Conservation (phyloP, 192 early-diverging fungal genomes). For the Backusella tuberculispora region DNA sequence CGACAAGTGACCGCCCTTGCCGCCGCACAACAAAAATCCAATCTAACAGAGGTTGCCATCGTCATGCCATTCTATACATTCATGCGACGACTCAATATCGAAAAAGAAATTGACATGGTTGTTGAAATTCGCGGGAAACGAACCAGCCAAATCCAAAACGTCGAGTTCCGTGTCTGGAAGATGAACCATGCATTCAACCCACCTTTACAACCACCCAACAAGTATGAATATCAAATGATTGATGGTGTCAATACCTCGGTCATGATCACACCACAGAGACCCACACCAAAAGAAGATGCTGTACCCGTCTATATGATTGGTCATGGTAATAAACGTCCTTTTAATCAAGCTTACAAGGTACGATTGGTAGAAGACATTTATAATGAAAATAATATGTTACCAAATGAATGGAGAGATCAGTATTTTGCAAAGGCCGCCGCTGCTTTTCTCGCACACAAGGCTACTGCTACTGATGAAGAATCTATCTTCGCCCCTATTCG, state of each 20-base stretch:
- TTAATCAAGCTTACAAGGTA: slow-evolving; percentile 50
- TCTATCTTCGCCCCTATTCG: slow-evolving; percentile 49
- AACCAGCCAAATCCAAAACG: slow-evolving; percentile 21
- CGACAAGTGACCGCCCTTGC: slow-evolving; percentile 56
- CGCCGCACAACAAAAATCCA: slow-evolving; percentile 46
- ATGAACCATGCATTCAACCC: slow-evolving; percentile 34
- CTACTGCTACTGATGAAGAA: slow-evolving; percentile 46
- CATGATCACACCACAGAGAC: not conserved
- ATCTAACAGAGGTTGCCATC: slow-evolving; percentile 47
- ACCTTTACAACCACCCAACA: slow-evolving; percentile 9
- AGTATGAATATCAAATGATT: slow-evolving; percentile 22
- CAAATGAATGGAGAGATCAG: slow-evolving; percentile 60
- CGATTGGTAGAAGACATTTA: slow-evolving; percentile 48
- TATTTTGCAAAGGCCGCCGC: slow-evolving; percentile 62
- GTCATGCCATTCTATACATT: slow-evolving; percentile 60
- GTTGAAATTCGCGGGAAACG: slow-evolving; percentile 49
- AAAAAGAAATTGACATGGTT: slow-evolving; percentile 31
- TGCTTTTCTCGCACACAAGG: slow-evolving; percentile 51
- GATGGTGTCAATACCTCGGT: slow-evolving; percentile 11
- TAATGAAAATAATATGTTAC: slow-evolving; percentile 44
- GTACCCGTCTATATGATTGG: slow-evolving; percentile 59
- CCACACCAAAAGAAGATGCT: not conserved
- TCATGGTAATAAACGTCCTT: slow-evolving; percentile 49
- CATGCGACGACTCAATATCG: slow-evolving; percentile 41
- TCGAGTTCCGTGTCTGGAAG: slow-evolving; percentile 49